Evolutionary conservation across 78 protist genomes (phyloP), one percentile per base, ranked within the genome.

Genomic region (Dictyostelium firmibasis): DNA sequence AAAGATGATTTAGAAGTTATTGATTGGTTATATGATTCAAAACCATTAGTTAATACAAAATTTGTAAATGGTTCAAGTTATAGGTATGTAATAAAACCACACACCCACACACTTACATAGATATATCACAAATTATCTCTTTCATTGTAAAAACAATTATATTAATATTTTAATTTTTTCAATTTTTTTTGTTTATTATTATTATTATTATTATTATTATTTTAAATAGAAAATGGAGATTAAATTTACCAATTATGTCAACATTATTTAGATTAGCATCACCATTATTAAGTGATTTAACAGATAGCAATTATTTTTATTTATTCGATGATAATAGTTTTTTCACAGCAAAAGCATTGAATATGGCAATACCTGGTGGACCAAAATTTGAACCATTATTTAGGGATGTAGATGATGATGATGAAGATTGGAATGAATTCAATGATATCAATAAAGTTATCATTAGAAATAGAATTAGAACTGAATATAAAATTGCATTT

Each of bases 341-440:
- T 94, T 87, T 98, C 92, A 99, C 99, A 27, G 98, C 99, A n/a
- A 99, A 99, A 94, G 99, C 99, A 31, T 94, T 99, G 72, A 99
- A 98, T 89, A 35, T 98, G 92, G 99, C 99, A 36, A 97, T 99
- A 14, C 99, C 99, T 1, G 99, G 99, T 18, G 99, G 99, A 0
- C 99, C 99, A 4, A 98, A 98, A 92, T 99, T 99, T 94, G 99
- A 99, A 87, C 99, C 99, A 38, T 93, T 99, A 31, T 98, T 81
- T 97, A 92, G 98, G 16, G 99, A 99, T 86, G 60, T 84, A 13
- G 98, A 98, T 10, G 96, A 41, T 35, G 97, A 74, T 43, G 98
- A 98, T 72, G 99, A 98, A 88, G 99, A 99, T 82, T 99, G 99
- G 99, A 99, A 99, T 83, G 99, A 99, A 93, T 99, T 99, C 97